Evolutionary conservation across 2,329 filamentous ascomycete genomes (phyloP), one percentile per base, ranked within the genome.

Genomic region (Fusarium newnesense): DNA sequence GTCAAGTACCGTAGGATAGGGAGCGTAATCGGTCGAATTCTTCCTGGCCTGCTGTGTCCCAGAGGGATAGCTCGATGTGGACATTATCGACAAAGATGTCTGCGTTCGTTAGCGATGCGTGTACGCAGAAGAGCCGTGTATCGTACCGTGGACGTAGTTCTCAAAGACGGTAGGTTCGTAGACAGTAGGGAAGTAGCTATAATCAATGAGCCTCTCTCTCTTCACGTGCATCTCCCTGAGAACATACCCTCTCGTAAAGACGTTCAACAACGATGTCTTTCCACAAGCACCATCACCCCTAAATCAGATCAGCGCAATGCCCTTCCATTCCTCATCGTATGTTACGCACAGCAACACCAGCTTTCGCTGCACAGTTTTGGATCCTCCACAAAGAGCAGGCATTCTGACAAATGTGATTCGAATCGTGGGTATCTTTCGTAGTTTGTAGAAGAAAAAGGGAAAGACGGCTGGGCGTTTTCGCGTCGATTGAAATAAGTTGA

Each of bases 161-260:
- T 99, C 96, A 84, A 98, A 98, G 75, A 98, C 96, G 40, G 96
- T 99, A 61, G 96, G 96, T 84, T 98, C 95, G 86, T 98, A 98
- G 80, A 98, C 96, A 65, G 96, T 98, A 58, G 96, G 96, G 83
- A 99, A 99, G 84, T 98, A 97, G 73, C 94, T 96, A 78, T 44
- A 57, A 67, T 60, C 47, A 28, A 66, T 72, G 49, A 80, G 75
- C 44, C 15, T 46, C 40, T 59, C 44, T 52, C 19, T 26, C 24
- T 34, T n/a, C 30, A 24, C 16, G 71, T 16, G 39, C 34, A 13
- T 7, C 43, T 46, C 60, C n/a, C 1, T 18, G 10, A 9, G 16
- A 19, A 86, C 90, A 78, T 86, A 97, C 93, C 96, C 96, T 93
- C 96, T 91, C 76, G 96, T 99, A 85, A 99, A 99, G 82, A 99